phyloP scores from a whole-genome alignment of 2,329 filamentous ascomycete species.

The Paracamarosporium sp. region DNA sequence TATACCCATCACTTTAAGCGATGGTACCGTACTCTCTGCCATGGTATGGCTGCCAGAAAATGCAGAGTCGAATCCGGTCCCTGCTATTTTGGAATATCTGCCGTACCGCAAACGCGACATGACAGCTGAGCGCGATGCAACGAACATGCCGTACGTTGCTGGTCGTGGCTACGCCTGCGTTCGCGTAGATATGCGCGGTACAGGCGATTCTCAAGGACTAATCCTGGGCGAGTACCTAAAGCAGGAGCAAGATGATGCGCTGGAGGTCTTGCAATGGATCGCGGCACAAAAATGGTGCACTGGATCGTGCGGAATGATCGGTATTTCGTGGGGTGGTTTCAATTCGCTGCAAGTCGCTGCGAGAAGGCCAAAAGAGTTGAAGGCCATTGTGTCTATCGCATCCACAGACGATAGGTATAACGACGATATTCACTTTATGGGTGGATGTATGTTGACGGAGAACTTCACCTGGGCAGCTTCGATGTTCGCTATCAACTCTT shows the following conservation, averaged over 20 bases:
- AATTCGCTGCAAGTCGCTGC: constrained; percentile 7
- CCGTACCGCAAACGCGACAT: constrained; percentile 6
- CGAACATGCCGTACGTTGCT: constrained; percentile 5
- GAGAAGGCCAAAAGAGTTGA: background rate
- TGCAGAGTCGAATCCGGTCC: background rate
- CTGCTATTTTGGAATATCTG: constrained; percentile 4
- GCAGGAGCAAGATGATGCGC: constrained; percentile 5
- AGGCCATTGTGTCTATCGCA: constrained; percentile 1
- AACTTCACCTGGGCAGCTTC: constrained; percentile 9
- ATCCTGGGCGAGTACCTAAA: constrained; percentile 5
- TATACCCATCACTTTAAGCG: constrained; percentile 1
- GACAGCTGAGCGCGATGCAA: constrained; percentile 7
- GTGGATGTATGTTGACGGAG: constrained; percentile 1
- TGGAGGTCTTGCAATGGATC: constrained; percentile 3
- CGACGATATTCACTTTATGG: constrained; percentile 7
- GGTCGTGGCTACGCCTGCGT: constrained; percentile 6
- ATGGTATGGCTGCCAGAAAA: constrained; percentile 6
- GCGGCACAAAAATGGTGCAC: constrained; percentile 7
- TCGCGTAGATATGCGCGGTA: constrained; percentile 7
- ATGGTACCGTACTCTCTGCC: constrained; percentile 2
- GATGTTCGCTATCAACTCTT: constrained; percentile 7
- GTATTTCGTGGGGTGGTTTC: constrained; percentile 8
- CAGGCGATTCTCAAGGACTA: constrained; percentile 6
- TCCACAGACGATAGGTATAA: constrained; percentile 4
- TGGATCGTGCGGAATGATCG: constrained; percentile 5